These are phyloP conservation scores for Pythium rishiriense DNA, from an alignment of 352 stramenopile genomes.

Conservation along the genomic window DNA sequence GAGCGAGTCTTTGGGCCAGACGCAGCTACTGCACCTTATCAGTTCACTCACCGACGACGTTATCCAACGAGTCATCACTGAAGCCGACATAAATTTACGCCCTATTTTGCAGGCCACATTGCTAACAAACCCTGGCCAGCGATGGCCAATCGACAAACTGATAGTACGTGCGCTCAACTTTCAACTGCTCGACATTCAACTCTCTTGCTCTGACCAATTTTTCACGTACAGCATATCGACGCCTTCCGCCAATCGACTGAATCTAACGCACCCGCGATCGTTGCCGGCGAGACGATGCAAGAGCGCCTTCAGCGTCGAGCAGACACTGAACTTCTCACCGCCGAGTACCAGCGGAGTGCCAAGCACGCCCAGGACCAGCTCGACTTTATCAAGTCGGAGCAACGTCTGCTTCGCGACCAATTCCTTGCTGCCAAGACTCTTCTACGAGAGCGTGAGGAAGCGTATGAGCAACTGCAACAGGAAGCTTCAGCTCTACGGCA, in stretches of 20 bases:
- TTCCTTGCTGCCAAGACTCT: constrained; percentile 54
- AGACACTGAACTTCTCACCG: constrained; percentile 30
- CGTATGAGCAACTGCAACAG: constrained; percentile 28
- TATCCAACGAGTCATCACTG: constrained; percentile 37
- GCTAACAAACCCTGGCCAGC: constrained; percentile 40
- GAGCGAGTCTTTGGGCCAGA: constrained; percentile 33
- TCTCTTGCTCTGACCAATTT: background rate
- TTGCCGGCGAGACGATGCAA: constrained; percentile 21
- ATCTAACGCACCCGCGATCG: constrained; percentile 12
- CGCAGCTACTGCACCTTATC: constrained; percentile 56
- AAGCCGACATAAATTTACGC: constrained; percentile 34
- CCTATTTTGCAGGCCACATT: constrained; percentile 49
- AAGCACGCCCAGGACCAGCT: constrained; percentile 66
- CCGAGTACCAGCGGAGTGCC: constrained; percentile 32
- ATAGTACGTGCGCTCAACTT: constrained; percentile 11
- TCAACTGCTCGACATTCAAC: background rate
- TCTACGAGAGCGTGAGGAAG: constrained; percentile 52
- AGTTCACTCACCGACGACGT: constrained; percentile 54
- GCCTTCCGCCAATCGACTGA: constrained; percentile 3
- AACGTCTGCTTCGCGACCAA: constrained; percentile 40
- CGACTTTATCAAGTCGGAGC: constrained; percentile 64
- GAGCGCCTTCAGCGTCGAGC: constrained; percentile 30
- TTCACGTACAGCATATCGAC: constrained; percentile 16
- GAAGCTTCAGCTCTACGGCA: constrained; percentile 35
- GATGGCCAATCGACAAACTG: constrained; percentile 37